Percentiles rank a stretch among this genome's conserved stretches.
Evolutionary conservation across 495 filamentous ascomycete species (phyloP).

Genomic region (Penicillium lividum): DNA sequence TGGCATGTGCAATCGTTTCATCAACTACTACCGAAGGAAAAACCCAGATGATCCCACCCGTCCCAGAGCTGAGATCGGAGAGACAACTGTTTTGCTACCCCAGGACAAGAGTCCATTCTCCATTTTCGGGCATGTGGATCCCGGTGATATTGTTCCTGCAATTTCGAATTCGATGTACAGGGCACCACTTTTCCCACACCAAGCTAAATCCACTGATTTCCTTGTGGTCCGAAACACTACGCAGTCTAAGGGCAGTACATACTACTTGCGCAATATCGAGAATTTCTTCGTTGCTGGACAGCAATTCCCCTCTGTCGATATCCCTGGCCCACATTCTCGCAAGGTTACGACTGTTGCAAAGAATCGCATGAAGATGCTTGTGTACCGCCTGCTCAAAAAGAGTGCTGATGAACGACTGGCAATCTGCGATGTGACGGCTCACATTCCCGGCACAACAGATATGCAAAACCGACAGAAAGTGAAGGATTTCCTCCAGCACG

Average conservation of each 20-base stretch:
- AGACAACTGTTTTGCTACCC: conserved; percentile 79
- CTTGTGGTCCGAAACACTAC: conserved; percentile 80
- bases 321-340: conserved; percentile 89
- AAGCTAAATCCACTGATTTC: conserved; percentile 77
- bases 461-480: conserved; percentile 95
- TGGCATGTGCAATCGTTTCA: conserved; percentile 91
- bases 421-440: conserved; percentile 77
- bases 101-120: conserved; percentile 96
- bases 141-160: conserved; percentile 84
- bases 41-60: conserved; percentile 73
- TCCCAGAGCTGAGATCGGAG: conserved; percentile 78
- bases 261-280: conserved; percentile 84
- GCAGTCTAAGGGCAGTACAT: conserved; percentile 67
- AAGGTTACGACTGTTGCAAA: conserved; percentile 94
- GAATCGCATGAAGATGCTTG: conserved; percentile 93
- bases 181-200: conserved; percentile 88
- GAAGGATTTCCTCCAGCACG: conserved; percentile 90
- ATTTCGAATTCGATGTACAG: conserved; percentile 95
- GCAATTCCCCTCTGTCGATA: conserved; percentile 84
- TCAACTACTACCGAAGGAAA: conserved; percentile 94
- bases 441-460: conserved; percentile 87
- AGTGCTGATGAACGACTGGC: conserved; percentile 66
- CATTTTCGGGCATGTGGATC: conserved; percentile 88
- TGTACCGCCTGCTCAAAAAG: conserved; percentile 79
- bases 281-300: conserved; percentile 89